phyloP scores from a whole-genome alignment of 176 grass and related monocot genomes.

The Pharus latifolius region DNA sequence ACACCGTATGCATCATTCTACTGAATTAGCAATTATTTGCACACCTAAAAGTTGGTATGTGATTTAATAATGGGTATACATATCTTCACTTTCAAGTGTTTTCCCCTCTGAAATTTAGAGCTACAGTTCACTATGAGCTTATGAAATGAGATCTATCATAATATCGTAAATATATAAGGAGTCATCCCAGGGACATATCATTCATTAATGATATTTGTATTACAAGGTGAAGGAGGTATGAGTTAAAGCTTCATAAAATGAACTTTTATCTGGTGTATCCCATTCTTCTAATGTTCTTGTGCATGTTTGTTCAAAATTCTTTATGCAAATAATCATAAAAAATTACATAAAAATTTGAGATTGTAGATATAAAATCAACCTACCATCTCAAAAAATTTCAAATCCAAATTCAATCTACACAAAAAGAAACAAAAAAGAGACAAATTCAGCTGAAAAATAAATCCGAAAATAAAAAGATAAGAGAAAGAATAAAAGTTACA shows the following conservation, averaged over 20 bases:
- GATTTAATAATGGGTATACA: background rate
- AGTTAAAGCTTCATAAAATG: background rate
- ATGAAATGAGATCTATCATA: background rate
- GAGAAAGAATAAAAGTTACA: too few relatives aligned
- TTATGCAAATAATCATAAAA: too few relatives aligned
- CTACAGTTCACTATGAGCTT: background rate
- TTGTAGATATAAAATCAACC: too few relatives aligned
- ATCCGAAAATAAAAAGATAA: too few relatives aligned
- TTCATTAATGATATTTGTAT: background rate
- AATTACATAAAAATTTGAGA: too few relatives aligned
- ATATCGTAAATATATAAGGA: constrained; percentile 8
- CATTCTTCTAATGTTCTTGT: too few relatives aligned
- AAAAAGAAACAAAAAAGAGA: too few relatives aligned
- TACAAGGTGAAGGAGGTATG: background rate
- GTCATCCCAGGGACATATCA: background rate
- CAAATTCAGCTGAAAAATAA: too few relatives aligned
- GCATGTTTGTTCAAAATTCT: too few relatives aligned
- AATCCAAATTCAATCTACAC: too few relatives aligned
- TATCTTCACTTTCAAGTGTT: background rate
- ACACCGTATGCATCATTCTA: background rate
- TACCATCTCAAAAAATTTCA: too few relatives aligned
- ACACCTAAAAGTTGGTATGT: background rate
- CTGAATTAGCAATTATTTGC: background rate
- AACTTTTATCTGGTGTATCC: too few relatives aligned
- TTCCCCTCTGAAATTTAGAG: background rate